A percentile compares a stretch with the other conserved stretches of the same genome.
Conservation (phyloP, 2,329 filamentous ascomycete species). For the Fusarium humuli region DNA sequence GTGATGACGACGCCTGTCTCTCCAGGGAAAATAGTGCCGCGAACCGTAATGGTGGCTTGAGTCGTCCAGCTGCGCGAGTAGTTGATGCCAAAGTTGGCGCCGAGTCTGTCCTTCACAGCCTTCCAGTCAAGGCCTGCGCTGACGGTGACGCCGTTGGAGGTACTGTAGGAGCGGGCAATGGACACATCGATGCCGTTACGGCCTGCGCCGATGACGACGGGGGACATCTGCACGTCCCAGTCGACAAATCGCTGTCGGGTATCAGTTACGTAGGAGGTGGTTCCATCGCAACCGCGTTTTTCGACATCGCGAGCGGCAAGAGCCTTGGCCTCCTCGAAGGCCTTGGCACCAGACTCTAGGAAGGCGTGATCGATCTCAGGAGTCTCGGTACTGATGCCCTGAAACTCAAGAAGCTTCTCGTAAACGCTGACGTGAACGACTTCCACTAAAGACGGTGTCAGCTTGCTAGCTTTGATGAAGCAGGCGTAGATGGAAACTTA, state of each 20-base stretch:
- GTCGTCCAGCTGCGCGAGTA: slow-evolving; percentile 27
- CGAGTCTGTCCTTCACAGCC: slow-evolving; percentile 1
- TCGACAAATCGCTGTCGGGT: slow-evolving; percentile 16
- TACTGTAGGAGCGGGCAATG: neutral
- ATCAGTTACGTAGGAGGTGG: slow-evolving; percentile 11
- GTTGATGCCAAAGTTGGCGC: slow-evolving; percentile 4
- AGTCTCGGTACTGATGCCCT: neutral
- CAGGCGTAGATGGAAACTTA: neutral
- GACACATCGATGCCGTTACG: slow-evolving; percentile 1
- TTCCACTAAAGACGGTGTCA: neutral
- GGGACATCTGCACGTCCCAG: slow-evolving; percentile 37
- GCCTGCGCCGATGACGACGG: slow-evolving; percentile 24
- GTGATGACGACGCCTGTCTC: slow-evolving; percentile 20
- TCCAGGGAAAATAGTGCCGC: neutral
- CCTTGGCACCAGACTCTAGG: neutral
- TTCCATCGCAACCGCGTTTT: neutral
- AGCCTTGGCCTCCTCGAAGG: neutral
- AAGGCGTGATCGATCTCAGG: slow-evolving; percentile 13
- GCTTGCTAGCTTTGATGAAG: fast-evolving
- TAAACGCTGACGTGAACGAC: slow-evolving; percentile 27
- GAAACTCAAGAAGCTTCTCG: slow-evolving; percentile 12
- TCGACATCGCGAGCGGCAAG: neutral
- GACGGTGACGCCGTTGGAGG: slow-evolving; percentile 10
- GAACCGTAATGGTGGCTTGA: slow-evolving; percentile 4
- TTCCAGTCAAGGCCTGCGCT: neutral